These are phyloP conservation scores for Karstenula rhodostoma DNA, from an alignment of 2,329 filamentous ascomycete species.

Conservation along the genomic window DNA sequence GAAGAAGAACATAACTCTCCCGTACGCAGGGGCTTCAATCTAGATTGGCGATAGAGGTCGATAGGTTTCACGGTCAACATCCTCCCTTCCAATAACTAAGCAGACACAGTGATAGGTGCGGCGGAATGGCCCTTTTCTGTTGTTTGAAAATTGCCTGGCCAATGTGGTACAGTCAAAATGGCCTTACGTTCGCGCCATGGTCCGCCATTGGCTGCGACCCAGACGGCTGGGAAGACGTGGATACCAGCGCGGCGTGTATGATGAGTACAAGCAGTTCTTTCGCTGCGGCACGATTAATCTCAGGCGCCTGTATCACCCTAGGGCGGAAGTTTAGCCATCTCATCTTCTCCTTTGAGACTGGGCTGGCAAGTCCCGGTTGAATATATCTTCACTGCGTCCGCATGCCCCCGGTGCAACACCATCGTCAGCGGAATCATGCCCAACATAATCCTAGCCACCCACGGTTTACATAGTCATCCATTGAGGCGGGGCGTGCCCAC, in stretches of 20 bases:
- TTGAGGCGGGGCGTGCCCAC: not conserved
- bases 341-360: not conserved
- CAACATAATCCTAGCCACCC: not conserved
- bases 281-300: no score
- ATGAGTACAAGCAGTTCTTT: not conserved
- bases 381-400: not conserved
- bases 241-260: not conserved
- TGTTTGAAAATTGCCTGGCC: not conserved
- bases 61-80: no score
- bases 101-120: not conserved
- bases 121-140: not conserved
- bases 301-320: no score
- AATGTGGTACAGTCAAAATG: not conserved
- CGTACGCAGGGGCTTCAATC: not conserved
- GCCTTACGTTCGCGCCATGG: not conserved
- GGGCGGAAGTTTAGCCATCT: not conserved
- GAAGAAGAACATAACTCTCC: not conserved
- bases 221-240: not conserved
- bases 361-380: not conserved
- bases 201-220: not conserved
- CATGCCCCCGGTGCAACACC: not conserved
- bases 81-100: slow-evolving; percentile 2
- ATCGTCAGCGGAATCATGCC: not conserved
- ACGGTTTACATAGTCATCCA: not conserved
- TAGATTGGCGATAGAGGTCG: not conserved